Conservation (phyloP, 2,329 filamentous ascomycete genomes). For the Ophiostoma sp. region DNA sequence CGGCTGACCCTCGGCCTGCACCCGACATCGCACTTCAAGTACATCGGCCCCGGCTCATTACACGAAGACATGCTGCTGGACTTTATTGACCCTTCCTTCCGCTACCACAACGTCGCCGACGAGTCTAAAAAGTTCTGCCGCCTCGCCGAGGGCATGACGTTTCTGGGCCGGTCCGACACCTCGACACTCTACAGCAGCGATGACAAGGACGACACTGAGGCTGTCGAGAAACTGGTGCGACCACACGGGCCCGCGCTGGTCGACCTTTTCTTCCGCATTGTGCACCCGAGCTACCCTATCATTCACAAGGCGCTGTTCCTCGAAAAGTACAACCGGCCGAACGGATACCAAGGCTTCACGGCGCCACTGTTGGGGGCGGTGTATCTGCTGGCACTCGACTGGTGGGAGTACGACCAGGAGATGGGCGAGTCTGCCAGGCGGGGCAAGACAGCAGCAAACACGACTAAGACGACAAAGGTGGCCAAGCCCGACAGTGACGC, state of each 20-base stretch:
- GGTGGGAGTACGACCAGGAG: constrained; percentile 71
- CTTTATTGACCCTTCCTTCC: constrained; percentile 26
- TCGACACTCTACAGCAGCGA: constrained; percentile 25
- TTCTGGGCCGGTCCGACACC: constrained; percentile 28
- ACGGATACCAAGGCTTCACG: constrained; percentile 66
- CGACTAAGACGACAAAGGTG: neutral
- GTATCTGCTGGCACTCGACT: constrained; percentile 67
- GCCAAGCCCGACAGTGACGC: neutral
- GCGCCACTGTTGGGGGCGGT: constrained; percentile 72
- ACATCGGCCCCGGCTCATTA: constrained; percentile 48
- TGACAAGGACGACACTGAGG: constrained; percentile 19
- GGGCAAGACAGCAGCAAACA: neutral
- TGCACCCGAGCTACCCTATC: constrained; percentile 77
- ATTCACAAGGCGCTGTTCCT: constrained; percentile 75
- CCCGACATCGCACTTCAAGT: constrained; percentile 53
- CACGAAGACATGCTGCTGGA: constrained; percentile 30
- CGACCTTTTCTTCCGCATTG: constrained; percentile 73
- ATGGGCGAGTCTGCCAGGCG: constrained; percentile 41
- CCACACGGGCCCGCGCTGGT: constrained; percentile 72
- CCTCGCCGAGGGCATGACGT: constrained; percentile 27
- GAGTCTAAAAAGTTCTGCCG: constrained; percentile 28
- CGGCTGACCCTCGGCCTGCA: constrained; percentile 48
- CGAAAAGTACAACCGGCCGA: constrained; percentile 61
- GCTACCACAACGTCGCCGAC: constrained; percentile 23
- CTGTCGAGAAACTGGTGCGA: constrained; percentile 50